phyloP scores from a whole-genome alignment of 2,329 filamentous ascomycete genomes.

The Exophiala sp. region DNA sequence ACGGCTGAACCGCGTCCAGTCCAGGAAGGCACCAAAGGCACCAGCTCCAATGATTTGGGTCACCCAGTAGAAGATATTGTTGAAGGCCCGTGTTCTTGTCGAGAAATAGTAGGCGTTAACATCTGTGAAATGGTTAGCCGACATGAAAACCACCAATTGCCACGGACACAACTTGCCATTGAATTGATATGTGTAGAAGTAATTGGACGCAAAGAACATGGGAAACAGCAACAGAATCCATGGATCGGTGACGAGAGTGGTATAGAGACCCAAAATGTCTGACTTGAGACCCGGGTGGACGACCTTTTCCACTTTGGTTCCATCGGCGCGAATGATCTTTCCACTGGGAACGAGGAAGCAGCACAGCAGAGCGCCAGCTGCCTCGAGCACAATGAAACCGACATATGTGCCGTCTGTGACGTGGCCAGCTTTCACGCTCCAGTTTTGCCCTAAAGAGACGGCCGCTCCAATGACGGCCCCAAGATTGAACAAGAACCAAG shows the following conservation, averaged over 20 bases:
- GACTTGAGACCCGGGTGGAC: conserved; percentile 70
- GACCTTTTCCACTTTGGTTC: conserved; percentile 66
- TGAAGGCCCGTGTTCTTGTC: conserved; percentile 65
- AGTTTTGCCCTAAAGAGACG: conserved; percentile 47
- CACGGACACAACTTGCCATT: conserved; percentile 37
- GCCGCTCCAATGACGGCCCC: conserved; percentile 79
- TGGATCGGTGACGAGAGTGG: conserved; percentile 59
- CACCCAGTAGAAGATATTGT: conserved; percentile 70
- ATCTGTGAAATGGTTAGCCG: conserved; percentile 30
- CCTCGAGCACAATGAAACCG: conserved; percentile 66
- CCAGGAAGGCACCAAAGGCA: conserved; percentile 65
- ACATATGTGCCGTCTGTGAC: conserved; percentile 61
- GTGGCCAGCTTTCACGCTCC: conserved; percentile 30
- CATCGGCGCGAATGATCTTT: conserved; percentile 63
- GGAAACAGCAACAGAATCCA: conserved; percentile 65
- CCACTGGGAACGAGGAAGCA: conserved; percentile 60
- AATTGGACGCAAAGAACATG: conserved; percentile 65
- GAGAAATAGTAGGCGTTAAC: conserved; percentile 66
- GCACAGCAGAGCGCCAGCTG: conserved; percentile 57
- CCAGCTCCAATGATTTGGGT: conserved; percentile 71
- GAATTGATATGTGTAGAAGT: conserved; percentile 65
- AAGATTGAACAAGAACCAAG: conserved; percentile 94
- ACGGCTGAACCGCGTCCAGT: conserved; percentile 48
- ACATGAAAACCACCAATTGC: neutral
- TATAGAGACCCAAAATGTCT: conserved; percentile 63